Evolutionary conservation across 2,329 filamentous ascomycete species (phyloP), one percentile per base, ranked within the genome.

Genomic region (Epichloe hybrida): DNA sequence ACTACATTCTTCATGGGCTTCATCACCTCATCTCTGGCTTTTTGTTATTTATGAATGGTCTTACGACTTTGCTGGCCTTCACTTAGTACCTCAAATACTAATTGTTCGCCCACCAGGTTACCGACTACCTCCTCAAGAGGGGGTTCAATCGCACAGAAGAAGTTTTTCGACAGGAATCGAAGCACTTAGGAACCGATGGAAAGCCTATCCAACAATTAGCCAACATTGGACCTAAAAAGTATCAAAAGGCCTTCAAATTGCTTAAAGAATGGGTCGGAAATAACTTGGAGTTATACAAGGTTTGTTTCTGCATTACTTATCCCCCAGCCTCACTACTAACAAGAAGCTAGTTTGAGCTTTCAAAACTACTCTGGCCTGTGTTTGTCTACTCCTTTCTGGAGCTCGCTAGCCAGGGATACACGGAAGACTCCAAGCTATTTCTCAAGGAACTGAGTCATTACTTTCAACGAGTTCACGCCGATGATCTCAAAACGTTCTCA

Each of bases 111-210:
- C 2, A 34, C 3, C 54, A 81, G 78, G 78, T 98, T 3, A 90
- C 95, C 8, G 93, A 98, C 60, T 98, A 98, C 66, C 75, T 98
- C 1, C 80, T 89, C 2, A 98, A 98, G 66, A 90, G 96, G 58
- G 93, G 93, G 0, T 98, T 96, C 67, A 89, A 83, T 50, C 79
- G 86, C 23, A 97, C 93, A 1, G 93, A 98, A 67, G 87, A 91
- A 20, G 87, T 93, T 64, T 86, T 98, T 49, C 81, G 93, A 42
- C 85, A 88, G 66, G 93, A 98, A 67, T 95, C 90, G 1, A 83
- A 86, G 23, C 83, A 89, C 58, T 76, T 93, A 41, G 87, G 91
- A 51, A 77, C 84, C 21, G 87, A 89, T 64, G 90, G 89, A 8
- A 80, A 85, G 52, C 87, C 88, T 2, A 77, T 91, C 36, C 76